Base-by-base conservation (phyloP, 2,329 filamentous ascomycete species). In the Paracorniculantispora psalliotae region DNA sequence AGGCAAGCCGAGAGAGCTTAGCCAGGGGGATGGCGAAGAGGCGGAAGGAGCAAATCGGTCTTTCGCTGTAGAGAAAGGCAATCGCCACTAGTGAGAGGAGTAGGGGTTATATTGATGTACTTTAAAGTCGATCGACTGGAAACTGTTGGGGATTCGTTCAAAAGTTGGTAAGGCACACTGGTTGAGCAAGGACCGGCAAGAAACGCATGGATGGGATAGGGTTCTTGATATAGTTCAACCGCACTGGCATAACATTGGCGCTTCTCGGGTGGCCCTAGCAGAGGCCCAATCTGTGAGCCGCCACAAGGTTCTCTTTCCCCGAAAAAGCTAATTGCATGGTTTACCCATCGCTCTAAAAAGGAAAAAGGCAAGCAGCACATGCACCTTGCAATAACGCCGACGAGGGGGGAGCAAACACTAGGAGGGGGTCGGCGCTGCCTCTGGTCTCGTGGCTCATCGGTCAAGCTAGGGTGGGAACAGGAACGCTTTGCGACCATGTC, bases 151-250 rank as follows among this genome's bases (percentile, higher is more conserved):
- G 6, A 43, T 37, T 30, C 41, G 17, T n/a, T n/a, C 28, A 47
- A 37, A 47, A 35, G 8, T 25, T 35, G 41, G 19, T 35, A n/a
- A 8, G 10, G 17, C 30, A 6, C 26, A 39, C 25, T 30, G 21
- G 17, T 30, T 25, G 51, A 53, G 21, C 8, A 28, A 52, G 35
- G 50, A 9, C 35, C 5, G 50, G 30, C 26, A 23, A n/a, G 48
- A 8, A 39, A 51, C 19, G 7, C 28, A n/a, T 51, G 30, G 30
- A 33, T 51, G 50, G 35, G 41, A 26, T 41, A 50, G 37, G n/a
- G 54, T 49, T 57, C 46, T 35, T 50, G 46, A 57, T 57, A 57
- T 57, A 57, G 30, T 49, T 50, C 25, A 19, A 30, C 17, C 23
- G 21, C n/a, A 35, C 17, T 7, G 10, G 33, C 48, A 50, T 12